Evolutionary conservation across 108 stramenopile species (phyloP).

Genomic region (Thalassiosira profunda): DNA sequence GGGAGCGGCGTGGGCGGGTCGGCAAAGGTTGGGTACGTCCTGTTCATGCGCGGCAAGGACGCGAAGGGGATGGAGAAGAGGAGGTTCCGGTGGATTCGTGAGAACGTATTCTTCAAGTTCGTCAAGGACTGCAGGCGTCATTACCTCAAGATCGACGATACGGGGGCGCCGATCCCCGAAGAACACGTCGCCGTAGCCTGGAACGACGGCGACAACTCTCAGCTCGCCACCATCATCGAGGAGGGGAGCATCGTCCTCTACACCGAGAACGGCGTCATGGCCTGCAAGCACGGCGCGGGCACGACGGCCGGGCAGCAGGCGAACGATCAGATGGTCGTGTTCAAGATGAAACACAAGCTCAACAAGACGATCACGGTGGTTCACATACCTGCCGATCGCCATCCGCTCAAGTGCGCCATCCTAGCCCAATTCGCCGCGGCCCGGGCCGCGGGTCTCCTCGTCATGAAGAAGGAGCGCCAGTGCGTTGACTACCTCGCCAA

Average conservation of each 20-base stretch:
- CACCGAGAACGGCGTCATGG: background rate
- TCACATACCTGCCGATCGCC: too few relatives aligned
- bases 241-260: background rate
- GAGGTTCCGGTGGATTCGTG: conserved; percentile 5
- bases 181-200: background rate
- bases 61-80: background rate
- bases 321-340: too few relatives aligned
- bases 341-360: too few relatives aligned
- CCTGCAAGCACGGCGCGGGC: conserved; percentile 4
- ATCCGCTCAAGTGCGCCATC: too few relatives aligned
- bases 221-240: background rate
- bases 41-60: background rate
- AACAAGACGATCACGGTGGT: too few relatives aligned
- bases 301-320: conserved; percentile 1
- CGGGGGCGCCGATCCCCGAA: background rate
- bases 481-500: background rate
- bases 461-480: too few relatives aligned
- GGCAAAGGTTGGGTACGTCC: background rate
- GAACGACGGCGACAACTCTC: conserved; percentile 5
- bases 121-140: background rate
- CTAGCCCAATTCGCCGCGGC: too few relatives aligned
- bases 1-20: background rate
- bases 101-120: background rate
- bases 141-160: background rate
- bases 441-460: too few relatives aligned